phyloP scores from a whole-genome alignment of 768 basidiomycete species.

The Rhizopogon sp. region DNA sequence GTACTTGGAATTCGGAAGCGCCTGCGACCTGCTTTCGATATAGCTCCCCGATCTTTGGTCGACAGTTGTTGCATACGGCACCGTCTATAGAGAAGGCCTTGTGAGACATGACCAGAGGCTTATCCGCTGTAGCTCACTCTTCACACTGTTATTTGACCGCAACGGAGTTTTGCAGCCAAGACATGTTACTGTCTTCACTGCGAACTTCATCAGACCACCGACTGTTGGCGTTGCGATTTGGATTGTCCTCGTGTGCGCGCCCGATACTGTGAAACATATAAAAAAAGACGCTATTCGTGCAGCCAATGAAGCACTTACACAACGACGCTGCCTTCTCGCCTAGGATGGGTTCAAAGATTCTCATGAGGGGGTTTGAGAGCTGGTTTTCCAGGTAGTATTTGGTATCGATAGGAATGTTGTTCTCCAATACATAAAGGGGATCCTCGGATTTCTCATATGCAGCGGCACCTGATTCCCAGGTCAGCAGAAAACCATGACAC shows the following conservation, averaged over 20 bases:
- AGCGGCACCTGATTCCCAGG: constrained; percentile 66
- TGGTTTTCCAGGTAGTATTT: constrained; percentile 98
- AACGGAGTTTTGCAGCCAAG: constrained; percentile 93
- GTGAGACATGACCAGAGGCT: not conserved
- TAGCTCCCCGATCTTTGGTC: constrained; percentile 77
- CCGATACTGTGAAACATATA: constrained; percentile 59
- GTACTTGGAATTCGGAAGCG: constrained; percentile 79
- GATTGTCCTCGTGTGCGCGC: constrained; percentile 93
- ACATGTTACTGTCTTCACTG: constrained; percentile 92
- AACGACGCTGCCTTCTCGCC: constrained; percentile 87
- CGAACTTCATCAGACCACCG: constrained; percentile 98
- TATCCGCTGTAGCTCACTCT: constrained; percentile 38
- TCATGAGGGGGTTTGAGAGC: constrained; percentile 91
- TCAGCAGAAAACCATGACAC: not conserved
- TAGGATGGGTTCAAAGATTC: constrained; percentile 97
- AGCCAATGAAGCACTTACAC: constrained; percentile 41
- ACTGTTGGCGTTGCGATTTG: constrained; percentile 95
- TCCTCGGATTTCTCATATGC: constrained; percentile 99
- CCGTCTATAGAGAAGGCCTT: constrained; percentile 48
- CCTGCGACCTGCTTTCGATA: constrained; percentile 84
- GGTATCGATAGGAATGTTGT: constrained; percentile 97
- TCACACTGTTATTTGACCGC: constrained; percentile 67
- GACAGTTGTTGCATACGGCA: constrained; percentile 93
- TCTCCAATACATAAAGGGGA: constrained; percentile 94
- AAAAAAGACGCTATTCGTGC: constrained; percentile 4